Evolutionary conservation across 177 flowering plant species (phyloP), one percentile per base, ranked within the genome.

Genomic region (Tripterygium wilfordii): DNA sequence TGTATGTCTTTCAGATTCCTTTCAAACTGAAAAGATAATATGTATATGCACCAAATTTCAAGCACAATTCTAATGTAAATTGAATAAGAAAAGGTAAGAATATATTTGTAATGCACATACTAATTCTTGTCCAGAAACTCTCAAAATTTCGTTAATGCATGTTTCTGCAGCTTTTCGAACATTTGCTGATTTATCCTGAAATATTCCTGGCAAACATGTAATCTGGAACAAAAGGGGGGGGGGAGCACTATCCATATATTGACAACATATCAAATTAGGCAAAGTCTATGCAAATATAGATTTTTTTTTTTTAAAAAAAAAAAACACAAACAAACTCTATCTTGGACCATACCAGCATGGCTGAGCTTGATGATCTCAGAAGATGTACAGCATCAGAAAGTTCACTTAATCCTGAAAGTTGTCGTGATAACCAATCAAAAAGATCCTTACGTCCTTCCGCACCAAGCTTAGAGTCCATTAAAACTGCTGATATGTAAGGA

Each of bases 401-500:
- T 12, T 78, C 89, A 37, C 46, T 66, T 45, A 79, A 25, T 45
- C 76, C 74, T 46, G 88, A 64, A 48, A 92, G 85, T 55, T 89
- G 94, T 67, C 51, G 80, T 17, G 89, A 67, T 57, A 87, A 60
- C 99, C 99, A 92, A 49, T 88, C 97, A 69, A 92, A 84, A 56
- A 92, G 86, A 72, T 92, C 99, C 52, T 79, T 89, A 15, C 95
- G 83, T 20, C 99, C 99, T 72, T 92, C 99, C 6, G 97, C 88
- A 26, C 99, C 95, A 60, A 89, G 67, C 60, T 92, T 92, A 35
- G 78, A 27, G 48, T 92, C 99, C 24, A 64, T 54, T 10, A 89
- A 58, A 48, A 88, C 86, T 59, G 78, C 64, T 15, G 77, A 57
- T 21, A 92, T 63, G 53, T 89, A 89, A 15, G 97, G 96, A 38